Percentiles rank a stretch among this genome's conserved stretches.
Conservation (phyloP, 805 yeast species). For the Saturnispora gosingensis region DNA sequence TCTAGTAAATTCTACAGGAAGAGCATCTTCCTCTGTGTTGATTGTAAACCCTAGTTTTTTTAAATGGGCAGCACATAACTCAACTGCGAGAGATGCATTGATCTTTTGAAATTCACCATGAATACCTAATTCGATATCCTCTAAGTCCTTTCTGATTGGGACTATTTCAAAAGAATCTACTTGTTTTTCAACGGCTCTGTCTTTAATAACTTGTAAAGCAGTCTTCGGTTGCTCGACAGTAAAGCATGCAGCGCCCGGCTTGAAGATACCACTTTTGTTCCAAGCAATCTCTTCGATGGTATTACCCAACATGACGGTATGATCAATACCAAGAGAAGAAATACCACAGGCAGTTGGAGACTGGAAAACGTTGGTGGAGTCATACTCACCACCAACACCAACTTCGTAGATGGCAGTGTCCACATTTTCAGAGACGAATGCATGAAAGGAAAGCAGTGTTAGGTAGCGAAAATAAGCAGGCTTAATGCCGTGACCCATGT, state of each 20-base stretch:
- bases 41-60: constrained; percentile 35
- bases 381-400: constrained; percentile 97
- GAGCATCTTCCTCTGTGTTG: constrained; percentile 17
- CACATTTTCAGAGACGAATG: constrained; percentile 80
- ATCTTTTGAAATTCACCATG: constrained; percentile 76
- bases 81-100: constrained; percentile 84
- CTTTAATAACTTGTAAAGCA: constrained; percentile 46
- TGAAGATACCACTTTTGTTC: constrained; percentile 94
- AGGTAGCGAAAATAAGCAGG: constrained; percentile 92
- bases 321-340: constrained; percentile 84
- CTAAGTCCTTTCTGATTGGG: constrained; percentile 32
- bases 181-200: constrained; percentile 60
- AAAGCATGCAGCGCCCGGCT: constrained; percentile 55
- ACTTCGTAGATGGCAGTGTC: constrained; percentile 94
- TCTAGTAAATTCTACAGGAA: constrained; percentile 40
- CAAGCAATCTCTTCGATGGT: constrained; percentile 87
- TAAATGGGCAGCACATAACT: constrained; percentile 56
- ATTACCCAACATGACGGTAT: constrained; percentile 74
- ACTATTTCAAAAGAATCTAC: constrained; percentile 44
- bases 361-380: constrained; percentile 84
- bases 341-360: constrained; percentile 82
- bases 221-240: constrained; percentile 47
- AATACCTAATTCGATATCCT: constrained; percentile 51
- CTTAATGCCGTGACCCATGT: constrained; percentile 60
- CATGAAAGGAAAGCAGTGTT: constrained; percentile 84